phyloP scores from a whole-genome alignment of 352 stramenopile genomes.

The Globisporangium nodosum region DNA sequence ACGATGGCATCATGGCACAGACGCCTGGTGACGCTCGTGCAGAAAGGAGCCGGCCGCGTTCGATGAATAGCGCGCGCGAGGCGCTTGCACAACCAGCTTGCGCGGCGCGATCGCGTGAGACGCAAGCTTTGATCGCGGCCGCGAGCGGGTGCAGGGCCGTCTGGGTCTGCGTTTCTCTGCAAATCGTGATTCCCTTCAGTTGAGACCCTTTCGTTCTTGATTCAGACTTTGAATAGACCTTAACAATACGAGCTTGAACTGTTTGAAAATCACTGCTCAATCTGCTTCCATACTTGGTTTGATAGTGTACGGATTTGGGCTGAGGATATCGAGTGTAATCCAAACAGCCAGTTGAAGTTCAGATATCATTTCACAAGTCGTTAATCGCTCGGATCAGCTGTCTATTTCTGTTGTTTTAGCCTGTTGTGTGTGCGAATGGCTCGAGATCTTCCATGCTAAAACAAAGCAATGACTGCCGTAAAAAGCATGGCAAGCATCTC shows the following conservation, averaged over 20 bases:
- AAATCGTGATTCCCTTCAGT: background rate
- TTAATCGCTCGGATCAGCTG: background rate
- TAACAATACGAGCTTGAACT: no score
- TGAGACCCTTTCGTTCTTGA: background rate
- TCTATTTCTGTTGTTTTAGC: background rate
- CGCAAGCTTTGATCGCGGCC: background rate
- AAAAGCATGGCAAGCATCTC: background rate
- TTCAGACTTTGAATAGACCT: background rate
- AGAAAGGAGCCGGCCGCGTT: conserved; percentile 1
- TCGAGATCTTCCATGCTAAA: background rate
- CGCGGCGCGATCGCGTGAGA: background rate
- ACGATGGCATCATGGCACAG: background rate
- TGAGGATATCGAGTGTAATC: background rate
- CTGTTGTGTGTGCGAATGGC: no score
- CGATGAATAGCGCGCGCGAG: background rate
- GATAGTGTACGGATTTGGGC: background rate
- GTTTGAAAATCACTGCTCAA: background rate
- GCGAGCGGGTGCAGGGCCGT: background rate
- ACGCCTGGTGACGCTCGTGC: background rate
- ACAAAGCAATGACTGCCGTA: background rate
- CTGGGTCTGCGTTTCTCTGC: conserved; percentile 6
- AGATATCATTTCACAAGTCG: background rate
- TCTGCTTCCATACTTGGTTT: background rate
- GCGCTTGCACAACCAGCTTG: background rate
- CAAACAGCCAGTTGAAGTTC: background rate